These are phyloP conservation scores for Hyphopichia wangnamkhiaoensis DNA, from an alignment of 1,139 yeast genomes.

Conservation along the genomic window DNA sequence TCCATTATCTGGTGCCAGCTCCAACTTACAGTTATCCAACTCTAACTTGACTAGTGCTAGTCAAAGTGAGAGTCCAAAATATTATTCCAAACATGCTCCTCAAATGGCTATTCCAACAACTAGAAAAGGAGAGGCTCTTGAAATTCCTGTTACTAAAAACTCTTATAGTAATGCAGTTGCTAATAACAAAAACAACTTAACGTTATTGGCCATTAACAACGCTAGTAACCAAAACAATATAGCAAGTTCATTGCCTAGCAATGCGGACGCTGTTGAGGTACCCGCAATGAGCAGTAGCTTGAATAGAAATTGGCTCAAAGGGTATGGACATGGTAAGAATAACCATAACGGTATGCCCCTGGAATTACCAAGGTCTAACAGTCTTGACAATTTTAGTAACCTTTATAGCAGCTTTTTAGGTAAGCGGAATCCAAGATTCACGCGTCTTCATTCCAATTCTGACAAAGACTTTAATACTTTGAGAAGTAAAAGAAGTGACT, in stretches of 20 bases:
- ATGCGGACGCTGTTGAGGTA: neutral
- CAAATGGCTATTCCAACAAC: slow-evolving; percentile 84
- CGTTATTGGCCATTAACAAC: slow-evolving; percentile 9
- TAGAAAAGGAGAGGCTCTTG: slow-evolving; percentile 74
- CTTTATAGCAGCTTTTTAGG: slow-evolving; percentile 20
- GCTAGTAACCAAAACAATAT: slow-evolving; percentile 3
- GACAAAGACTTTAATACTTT: slow-evolving; percentile 12
- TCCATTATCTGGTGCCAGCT: neutral
- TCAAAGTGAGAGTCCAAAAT: slow-evolving; percentile 6
- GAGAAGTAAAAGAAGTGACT: slow-evolving; percentile 8
- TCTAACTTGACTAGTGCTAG: neutral
- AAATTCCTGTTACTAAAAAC: slow-evolving; percentile 55
- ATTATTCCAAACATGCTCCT: slow-evolving; percentile 61
- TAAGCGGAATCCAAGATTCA: slow-evolving; percentile 19
- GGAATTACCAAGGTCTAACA: slow-evolving; percentile 17
- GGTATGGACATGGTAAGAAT: slow-evolving; percentile 22
- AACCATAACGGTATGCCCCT: slow-evolving; percentile 9
- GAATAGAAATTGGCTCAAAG: slow-evolving; percentile 24
- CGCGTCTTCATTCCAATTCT: slow-evolving; percentile 17
- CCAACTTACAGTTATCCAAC: neutral
- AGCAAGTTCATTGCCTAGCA: neutral
- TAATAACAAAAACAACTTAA: slow-evolving; percentile 4
- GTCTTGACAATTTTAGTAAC: slow-evolving; percentile 23
- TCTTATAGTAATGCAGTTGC: slow-evolving; percentile 15
- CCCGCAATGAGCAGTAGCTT: neutral